Evolutionary conservation across 148 eudicot species (phyloP).

Genomic region (Rhododendron molle): DNA sequence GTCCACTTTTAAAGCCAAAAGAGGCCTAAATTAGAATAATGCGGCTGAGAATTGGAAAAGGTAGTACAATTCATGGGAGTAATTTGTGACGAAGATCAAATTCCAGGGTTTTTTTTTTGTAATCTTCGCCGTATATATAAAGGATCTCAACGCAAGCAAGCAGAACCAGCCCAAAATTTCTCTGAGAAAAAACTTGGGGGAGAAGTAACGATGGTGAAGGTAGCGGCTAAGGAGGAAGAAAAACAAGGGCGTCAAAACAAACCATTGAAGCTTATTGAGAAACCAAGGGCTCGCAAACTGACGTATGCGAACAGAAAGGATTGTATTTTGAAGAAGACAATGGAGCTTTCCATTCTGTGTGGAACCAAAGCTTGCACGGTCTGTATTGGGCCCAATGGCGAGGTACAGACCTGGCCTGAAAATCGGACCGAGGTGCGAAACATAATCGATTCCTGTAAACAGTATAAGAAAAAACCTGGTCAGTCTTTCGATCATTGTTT

Average conservation of each 20-base stretch:
- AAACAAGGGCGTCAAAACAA: not conserved
- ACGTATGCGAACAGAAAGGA: not conserved
- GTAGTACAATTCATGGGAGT: too few relatives aligned
- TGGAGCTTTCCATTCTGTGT: constrained; percentile 14
- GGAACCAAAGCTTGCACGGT: constrained; percentile 8
- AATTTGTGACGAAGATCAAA: too few relatives aligned
- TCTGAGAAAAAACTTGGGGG: too few relatives aligned
- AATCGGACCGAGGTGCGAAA: not conserved
- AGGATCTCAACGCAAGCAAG: not conserved
- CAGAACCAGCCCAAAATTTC: too few relatives aligned
- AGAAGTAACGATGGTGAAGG: not conserved
- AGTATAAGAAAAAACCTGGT: not conserved
- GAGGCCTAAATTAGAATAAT: too few relatives aligned
- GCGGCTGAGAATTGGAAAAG: too few relatives aligned
- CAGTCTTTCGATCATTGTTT: not conserved
- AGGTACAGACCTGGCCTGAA: constrained; percentile 20
- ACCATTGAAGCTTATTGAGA: not conserved
- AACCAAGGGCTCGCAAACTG: not conserved
- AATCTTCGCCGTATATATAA: not conserved
- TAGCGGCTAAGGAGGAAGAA: not conserved
- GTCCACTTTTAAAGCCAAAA: too few relatives aligned
- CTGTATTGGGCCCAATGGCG: constrained; percentile 4
- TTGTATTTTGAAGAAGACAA: constrained; percentile 16
- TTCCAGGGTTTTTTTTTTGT: too few relatives aligned
- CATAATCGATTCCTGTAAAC: not conserved